phyloP scores from a whole-genome alignment of 345 rosid species.

The Bruguiera gymnorhiza region DNA sequence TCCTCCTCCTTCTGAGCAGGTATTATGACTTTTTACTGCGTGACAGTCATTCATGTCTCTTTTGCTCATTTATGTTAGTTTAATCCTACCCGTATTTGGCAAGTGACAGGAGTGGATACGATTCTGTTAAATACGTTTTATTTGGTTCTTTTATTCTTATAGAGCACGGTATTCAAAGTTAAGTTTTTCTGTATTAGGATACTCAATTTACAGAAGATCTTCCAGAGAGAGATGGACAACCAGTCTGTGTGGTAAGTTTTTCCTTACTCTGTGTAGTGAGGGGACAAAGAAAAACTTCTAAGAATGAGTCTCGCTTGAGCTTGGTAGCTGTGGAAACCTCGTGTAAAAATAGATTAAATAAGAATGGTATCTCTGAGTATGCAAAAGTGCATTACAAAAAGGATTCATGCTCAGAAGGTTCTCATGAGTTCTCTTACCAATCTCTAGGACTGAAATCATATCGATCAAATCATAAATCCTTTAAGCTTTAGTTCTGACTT shows the following conservation, averaged over 20 bases:
- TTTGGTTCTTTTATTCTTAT: neutral
- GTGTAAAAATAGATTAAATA: too few species aligned
- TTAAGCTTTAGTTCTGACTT: too few species aligned
- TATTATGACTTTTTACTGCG: neutral
- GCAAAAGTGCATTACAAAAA: too few species aligned
- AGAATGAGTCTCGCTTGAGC: neutral
- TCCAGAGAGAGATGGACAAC: constrained; percentile 5
- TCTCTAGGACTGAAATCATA: too few species aligned
- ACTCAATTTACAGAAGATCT: neutral
- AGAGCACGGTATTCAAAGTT: neutral
- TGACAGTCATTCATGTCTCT: neutral
- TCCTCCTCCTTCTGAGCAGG: constrained; percentile 43
- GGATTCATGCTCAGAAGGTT: too few species aligned
- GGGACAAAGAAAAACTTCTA: neutral
- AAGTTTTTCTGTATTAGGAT: neutral
- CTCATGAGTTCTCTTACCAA: too few species aligned
- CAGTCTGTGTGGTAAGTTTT: neutral
- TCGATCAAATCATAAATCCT: too few species aligned
- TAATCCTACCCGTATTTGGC: neutral
- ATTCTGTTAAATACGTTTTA: neutral
- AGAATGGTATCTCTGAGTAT: too few species aligned
- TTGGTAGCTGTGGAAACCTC: too few species aligned
- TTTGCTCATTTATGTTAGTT: neutral
- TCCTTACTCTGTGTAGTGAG: neutral
- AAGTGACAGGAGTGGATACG: neutral